phyloP scores from a whole-genome alignment of 2,329 filamentous ascomycete species.

The Chaetomiaceae sp. region DNA sequence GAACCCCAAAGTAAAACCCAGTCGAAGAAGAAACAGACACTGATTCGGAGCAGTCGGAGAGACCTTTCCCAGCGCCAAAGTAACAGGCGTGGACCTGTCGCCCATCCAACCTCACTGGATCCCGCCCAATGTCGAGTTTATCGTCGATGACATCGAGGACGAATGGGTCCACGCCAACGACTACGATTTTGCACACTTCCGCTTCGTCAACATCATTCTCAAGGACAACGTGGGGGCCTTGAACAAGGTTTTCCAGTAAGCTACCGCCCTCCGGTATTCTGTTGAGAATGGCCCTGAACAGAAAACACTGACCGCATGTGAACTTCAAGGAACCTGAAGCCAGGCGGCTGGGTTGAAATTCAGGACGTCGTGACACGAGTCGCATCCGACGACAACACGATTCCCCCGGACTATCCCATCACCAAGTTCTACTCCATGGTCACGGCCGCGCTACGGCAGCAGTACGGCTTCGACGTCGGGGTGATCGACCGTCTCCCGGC shows the following conservation, averaged over 20 bases:
- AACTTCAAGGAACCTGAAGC: constrained; percentile 34
- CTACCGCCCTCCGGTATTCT: too few species aligned
- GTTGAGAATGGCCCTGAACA: background rate
- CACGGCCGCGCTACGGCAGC: constrained; percentile 22
- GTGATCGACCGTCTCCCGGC: constrained; percentile 30
- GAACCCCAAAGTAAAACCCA: background rate
- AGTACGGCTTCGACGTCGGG: constrained; percentile 36
- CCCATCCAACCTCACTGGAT: constrained; percentile 40
- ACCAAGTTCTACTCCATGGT: constrained; percentile 29
- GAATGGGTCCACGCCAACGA: constrained; percentile 52
- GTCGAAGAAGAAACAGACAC: background rate
- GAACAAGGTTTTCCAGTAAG: constrained; percentile 23
- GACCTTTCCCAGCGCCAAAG: constrained; percentile 39
- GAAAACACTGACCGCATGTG: background rate
- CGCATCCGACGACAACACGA: constrained; percentile 40
- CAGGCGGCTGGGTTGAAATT: constrained; percentile 48
- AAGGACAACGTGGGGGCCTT: constrained; percentile 34
- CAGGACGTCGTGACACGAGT: constrained; percentile 41
- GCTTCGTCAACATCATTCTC: constrained; percentile 50
- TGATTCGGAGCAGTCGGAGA: constrained; percentile 38
- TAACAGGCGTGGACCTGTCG: constrained; percentile 44
- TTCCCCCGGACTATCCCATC: constrained; percentile 38
- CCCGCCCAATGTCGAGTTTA: constrained; percentile 51
- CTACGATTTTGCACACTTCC: constrained; percentile 58
- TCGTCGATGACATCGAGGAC: constrained; percentile 53